Conservation (phyloP, 176 grass and related monocot species). For the Eremochloa ophiuroides region DNA sequence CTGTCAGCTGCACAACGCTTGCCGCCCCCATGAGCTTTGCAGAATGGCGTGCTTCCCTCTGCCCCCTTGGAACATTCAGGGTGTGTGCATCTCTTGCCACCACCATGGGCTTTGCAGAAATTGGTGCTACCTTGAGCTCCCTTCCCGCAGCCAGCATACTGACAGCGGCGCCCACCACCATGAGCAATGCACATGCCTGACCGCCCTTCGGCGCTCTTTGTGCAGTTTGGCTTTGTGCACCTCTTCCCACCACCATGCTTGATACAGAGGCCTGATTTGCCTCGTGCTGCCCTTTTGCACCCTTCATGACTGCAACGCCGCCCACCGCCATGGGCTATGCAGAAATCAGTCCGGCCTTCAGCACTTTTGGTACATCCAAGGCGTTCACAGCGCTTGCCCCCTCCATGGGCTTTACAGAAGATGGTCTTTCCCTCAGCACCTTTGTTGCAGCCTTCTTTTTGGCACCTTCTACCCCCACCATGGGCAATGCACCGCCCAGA, state of each 20-base stretch:
- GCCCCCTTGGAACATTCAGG: constrained; percentile 61
- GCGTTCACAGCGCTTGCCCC: constrained; percentile 58
- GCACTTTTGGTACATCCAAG: constrained; percentile 89
- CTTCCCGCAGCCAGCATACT: constrained; percentile 47
- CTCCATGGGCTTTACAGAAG: constrained; percentile 87
- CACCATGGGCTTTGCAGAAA: constrained; percentile 82
- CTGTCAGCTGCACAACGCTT: constrained; percentile 63
- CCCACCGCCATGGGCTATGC: constrained; percentile 81
- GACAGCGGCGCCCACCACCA: constrained; percentile 71
- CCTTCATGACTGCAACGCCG: constrained; percentile 57
- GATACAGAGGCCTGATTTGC: constrained; percentile 75
- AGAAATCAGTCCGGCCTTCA: constrained; percentile 75
- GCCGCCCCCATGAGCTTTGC: constrained; percentile 81
- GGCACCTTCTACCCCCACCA: constrained; percentile 77
- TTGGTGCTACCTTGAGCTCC: constrained; percentile 77
- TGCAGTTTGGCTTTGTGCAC: constrained; percentile 52
- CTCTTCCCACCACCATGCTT: constrained; percentile 91
- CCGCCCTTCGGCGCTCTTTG: constrained; percentile 73
- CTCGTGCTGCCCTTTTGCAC: constrained; percentile 64
- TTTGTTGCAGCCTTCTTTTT: constrained; percentile 68
- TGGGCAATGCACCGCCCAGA: constrained; percentile 82
- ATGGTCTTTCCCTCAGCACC: constrained; percentile 90
- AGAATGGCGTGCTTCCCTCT: constrained; percentile 81
- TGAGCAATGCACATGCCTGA: constrained; percentile 82
- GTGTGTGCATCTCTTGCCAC: constrained; percentile 73